phyloP scores from a whole-genome alignment of 768 basidiomycete genomes.

The Tylopilus felleus region DNA sequence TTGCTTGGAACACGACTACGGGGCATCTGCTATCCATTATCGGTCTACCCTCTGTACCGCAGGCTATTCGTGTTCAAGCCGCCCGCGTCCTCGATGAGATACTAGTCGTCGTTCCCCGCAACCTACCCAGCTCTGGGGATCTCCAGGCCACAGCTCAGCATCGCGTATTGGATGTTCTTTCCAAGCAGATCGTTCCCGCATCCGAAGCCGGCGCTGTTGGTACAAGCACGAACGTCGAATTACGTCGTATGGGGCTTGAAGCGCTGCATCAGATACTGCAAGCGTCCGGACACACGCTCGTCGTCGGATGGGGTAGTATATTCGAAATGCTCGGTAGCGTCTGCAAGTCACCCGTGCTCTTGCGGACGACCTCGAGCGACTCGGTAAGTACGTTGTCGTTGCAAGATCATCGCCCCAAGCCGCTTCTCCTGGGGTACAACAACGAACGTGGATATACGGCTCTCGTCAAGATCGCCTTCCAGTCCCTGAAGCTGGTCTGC shows the following conservation, averaged over 20 bases:
- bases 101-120: slow-evolving; percentile 71
- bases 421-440: slow-evolving; percentile 52
- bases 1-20: slow-evolving; percentile 84
- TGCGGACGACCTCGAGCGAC: slow-evolving; percentile 38
- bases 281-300: slow-evolving; percentile 85
- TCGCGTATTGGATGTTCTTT: slow-evolving; percentile 81
- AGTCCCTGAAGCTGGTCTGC: slow-evolving; percentile 90
- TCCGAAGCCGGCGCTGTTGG: slow-evolving; percentile 40
- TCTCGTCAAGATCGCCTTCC: slow-evolving; percentile 90
- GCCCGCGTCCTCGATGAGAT: slow-evolving; percentile 85
- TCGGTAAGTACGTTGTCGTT: slow-evolving; percentile 42
- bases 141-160: slow-evolving; percentile 70
- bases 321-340: slow-evolving; percentile 91
- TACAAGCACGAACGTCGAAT: slow-evolving; percentile 58
- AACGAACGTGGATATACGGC: slow-evolving; percentile 68
- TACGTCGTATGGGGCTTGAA: slow-evolving; percentile 85
- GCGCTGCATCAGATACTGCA: slow-evolving; percentile 89
- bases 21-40: slow-evolving; percentile 78
- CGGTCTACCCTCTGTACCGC: slow-evolving; percentile 64
- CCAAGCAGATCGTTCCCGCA: slow-evolving; percentile 64
- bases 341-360: slow-evolving; percentile 53
- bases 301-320: slow-evolving; percentile 90
- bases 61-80: slow-evolving; percentile 81
- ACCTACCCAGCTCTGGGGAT: slow-evolving; percentile 56
- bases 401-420: slow-evolving; percentile 37